phyloP scores from a whole-genome alignment of 345 rosid species.

The Eucalyptus microcorys region DNA sequence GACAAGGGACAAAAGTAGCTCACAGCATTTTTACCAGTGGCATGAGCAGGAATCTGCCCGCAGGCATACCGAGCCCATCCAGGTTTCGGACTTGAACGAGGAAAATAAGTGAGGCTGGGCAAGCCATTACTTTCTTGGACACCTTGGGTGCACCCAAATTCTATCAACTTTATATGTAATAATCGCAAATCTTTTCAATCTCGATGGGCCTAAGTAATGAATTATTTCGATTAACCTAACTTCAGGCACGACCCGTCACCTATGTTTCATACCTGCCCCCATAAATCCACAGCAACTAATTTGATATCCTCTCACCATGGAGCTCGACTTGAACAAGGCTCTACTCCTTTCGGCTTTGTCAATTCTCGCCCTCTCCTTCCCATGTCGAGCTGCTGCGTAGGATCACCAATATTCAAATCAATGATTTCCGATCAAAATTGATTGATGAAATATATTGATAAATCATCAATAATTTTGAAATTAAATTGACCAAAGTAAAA shows the following conservation, averaged over 20 bases:
- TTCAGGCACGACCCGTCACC: not conserved
- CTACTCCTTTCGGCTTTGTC: too few species aligned
- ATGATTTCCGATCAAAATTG: rapidly evolving
- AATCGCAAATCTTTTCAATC: not conserved
- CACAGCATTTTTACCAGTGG: not conserved
- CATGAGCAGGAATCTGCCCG: not conserved
- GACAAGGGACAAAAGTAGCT: not conserved
- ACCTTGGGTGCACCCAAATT: not conserved
- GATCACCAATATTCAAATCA: too few species aligned
- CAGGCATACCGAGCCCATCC: not conserved
- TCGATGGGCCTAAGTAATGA: not conserved
- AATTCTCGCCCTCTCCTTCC: too few species aligned
- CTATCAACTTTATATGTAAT: not conserved
- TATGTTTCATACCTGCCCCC: not conserved
- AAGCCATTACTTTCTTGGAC: not conserved
- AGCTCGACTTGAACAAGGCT: not conserved
- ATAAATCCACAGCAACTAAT: not conserved
- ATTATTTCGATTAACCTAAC: not conserved
- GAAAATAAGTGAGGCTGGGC: not conserved
- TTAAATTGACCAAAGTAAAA: too few species aligned
- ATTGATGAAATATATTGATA: too few species aligned
- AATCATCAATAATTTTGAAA: too few species aligned
- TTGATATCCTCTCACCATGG: not conserved
- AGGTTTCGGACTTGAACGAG: not conserved
- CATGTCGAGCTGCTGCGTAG: too few species aligned